Evolutionary conservation across 805 yeast species (phyloP), one percentile per base, ranked within the genome.

Genomic region (Kazachstania bromeliacearum): DNA sequence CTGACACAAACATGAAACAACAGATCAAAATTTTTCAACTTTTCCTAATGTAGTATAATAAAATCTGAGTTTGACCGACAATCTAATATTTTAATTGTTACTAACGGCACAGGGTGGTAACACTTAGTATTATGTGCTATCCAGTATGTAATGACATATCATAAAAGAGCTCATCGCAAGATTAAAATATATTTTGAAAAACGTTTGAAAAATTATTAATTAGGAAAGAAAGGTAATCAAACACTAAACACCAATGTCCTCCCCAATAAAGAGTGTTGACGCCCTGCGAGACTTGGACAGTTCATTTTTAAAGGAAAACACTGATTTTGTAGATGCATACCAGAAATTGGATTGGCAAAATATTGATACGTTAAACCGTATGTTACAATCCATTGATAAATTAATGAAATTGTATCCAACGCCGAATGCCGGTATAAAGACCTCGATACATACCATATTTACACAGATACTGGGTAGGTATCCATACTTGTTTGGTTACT

Each of bases 401-500:
- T 39, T 61, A 1, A 49, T 63, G 0, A 35, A 48, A 23, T 62
- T 57, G 34, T 63, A 63, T 38, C 47, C 58, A 12, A 46, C 51
- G 5, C 66, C 66, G 0, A 54, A 63, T 35, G 46, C 41, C 3
- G 31, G 38, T 2, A 53, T 61, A 5, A 62, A 60, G n/a, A 3
- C 26, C 5, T 19, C 32, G 2, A 26, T 36, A 9, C 26, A 18
- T 2, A 31, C 37, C 2, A 64, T 68, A 14, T 66, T 70, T 36
- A 57, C 59, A 14, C 60, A 59, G 19, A 50, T 79, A 2, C 51
- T 82, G n/a, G 40, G 57, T 0, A 58, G 70, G 35, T 80, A 69
- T 44, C 92, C 92, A 0, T 64, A 71, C 36, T 58, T 76, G 14
- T 61, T 67, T n/a, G 70, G 66, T 7, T 71, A 73, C 47, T 82